Evolutionary conservation across 306 rosid species (phyloP).

Genomic region (Prunus fruticosa): DNA sequence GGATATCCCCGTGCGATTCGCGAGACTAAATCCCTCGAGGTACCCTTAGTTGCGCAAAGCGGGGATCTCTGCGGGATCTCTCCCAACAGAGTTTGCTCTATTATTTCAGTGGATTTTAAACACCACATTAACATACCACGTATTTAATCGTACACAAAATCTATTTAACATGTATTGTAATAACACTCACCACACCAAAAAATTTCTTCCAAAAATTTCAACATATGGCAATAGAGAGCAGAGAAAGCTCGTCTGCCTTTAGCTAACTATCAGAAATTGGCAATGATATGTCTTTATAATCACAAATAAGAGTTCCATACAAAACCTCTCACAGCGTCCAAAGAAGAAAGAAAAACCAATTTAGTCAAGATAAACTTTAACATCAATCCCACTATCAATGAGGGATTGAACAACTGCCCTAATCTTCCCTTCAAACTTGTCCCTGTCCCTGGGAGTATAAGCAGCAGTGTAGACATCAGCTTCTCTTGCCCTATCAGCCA

Average conservation of each 20-base stretch:
- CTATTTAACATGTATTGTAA: no score
- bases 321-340: neutral
- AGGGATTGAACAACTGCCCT: conserved; percentile 97
- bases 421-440: conserved; percentile 93
- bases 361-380: conserved; percentile 83
- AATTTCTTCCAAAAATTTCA: neutral
- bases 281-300: neutral
- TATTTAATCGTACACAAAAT: no score
- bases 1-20: no score
- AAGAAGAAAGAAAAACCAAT: conserved; percentile 5
- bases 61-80: no score
- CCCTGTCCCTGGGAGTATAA: conserved; percentile 87
- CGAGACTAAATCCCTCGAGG: no score
- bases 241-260: neutral
- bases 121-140: no score
- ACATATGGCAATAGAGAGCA: neutral
- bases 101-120: no score
- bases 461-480: conserved; percentile 85
- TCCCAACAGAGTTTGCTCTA: no score
- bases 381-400: conserved; percentile 86
- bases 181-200: no score
- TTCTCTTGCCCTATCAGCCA: conserved; percentile 89
- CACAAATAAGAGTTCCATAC: conserved; percentile 8
- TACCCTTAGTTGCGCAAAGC: no score
- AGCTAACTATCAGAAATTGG: neutral